Evolutionary conservation across 345 rosid genomes (phyloP), one percentile per base, ranked within the genome.

Genomic region (Triadica sebifera): DNA sequence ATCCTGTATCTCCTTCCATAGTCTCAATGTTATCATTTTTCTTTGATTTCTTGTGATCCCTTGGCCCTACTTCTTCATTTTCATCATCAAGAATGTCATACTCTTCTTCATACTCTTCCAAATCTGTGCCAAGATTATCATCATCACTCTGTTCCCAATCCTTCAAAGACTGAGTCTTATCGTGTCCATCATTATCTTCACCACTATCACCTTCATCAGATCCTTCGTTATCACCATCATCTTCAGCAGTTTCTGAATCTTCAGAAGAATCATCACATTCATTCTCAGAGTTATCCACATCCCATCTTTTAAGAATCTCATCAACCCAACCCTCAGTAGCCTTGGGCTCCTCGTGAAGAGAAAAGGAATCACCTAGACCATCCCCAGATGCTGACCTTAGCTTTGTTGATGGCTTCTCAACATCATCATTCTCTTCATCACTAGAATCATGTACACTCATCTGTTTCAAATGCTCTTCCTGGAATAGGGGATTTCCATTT

Each of bases 121-220:
- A 82, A 82, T 86, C 89, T 16, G 79, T 78, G 65, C 72, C 92
- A 74, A 89, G 76, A 79, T 87, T 75, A 39, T 89, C 96, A 80
- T 90, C 86, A 82, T 93, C 98, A 84, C 96, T 93, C 78, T 89
- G 97, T 78, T 93, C 97, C 97, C 98, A 95, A 60, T 91, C 97
- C 82, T 85, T 84, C 77, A 90, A 65, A 73, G 84, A 76, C 64
- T 55, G 57, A 73, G 62, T 25, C 73, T 82, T 83, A 38, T 73
- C 83, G 52, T 13, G 13, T 39, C 78, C 83, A 50, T 74, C 80
- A 73, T 74, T 75, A 59, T 76, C 83, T 46, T 81, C 92, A 78
- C 78, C 88, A 61, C 25, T 56, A 66, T 76, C 70, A 2, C 72
- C 84, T 25, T 84, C 98, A 79, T 83, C 90, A 51, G 86, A 83